Base-by-base conservation (phyloP, 371 early-diverging fungal genomes). In the Capniomyces stellatus region DNA sequence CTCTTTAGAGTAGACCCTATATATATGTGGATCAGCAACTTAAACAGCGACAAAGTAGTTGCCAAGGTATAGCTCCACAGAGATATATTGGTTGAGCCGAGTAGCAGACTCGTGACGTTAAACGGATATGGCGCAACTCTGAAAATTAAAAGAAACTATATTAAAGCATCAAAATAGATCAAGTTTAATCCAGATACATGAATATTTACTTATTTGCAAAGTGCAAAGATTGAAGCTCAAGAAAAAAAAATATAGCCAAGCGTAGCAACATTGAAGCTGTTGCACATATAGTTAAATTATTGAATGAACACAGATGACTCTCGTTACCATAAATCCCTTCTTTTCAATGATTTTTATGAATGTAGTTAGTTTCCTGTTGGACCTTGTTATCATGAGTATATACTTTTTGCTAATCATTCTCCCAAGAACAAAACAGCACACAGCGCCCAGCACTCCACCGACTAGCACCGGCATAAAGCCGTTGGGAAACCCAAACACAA, bases 51-150 rank as follows among this genome's bases (percentile, higher is more conserved):
- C 15, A 83, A 35, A 1, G 75, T 75, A 18, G 85, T 85, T 10
- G 81, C 84, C 10, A 73, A 39, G 10, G 67, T 54, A 59, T 64
- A 87, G 4, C 70, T 62, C 10, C 35, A n/a, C 15, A 81, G 54
- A 6, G 79, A 58, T 22, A 87, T 73, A 35, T 75, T 59, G 2
- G 83, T 81, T 0, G 77, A 70, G 22, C 81, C 71, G 51, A 84
- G 73, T 4, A 83, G 56, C 1, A 79, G 74, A 52, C 81, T 83
- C 65, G 81, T 65, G n/a, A 83, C 50, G 48, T 76, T 78, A 63
- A 70, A 83, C 22, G 87, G 87, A 61, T 85, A 87, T 0, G 87
- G 87, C 2, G 84, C 82, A 18, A 84, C 40, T 2, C 85, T 72
- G 51, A 83, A 77, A 27, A 87, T 56, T 3, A 79, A 59, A 48